Evolutionary conservation across 2,329 filamentous ascomycete genomes (phyloP), one percentile per base, ranked within the genome.

Genomic region (Podosphaera leucotricha): DNA sequence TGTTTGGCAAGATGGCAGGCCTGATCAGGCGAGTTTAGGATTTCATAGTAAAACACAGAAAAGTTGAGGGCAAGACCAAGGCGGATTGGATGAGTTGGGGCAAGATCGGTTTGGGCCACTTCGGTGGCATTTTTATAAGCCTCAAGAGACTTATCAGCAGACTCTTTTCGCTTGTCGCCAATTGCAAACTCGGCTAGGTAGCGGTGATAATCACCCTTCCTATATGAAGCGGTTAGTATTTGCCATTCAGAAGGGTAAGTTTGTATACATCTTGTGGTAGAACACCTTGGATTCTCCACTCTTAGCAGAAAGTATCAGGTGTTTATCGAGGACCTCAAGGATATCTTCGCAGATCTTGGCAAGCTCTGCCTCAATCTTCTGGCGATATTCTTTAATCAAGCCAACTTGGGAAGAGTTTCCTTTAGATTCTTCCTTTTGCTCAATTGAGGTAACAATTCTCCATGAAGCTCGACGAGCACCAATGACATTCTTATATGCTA

Each of bases 381-480:
- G 77, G 61, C 87, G 87, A 74, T 95, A 95, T 52, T 93, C 85
- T 64, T 82, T 81, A 70, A 95, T 95, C 66, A 82, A 85, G 57
- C 69, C 64, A 59, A 94, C 84, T 66, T 95, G 87, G 73, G 90
- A 87, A 61, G 92, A 84, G 55, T 80, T 84, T 62, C 87, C 87
- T 77, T 94, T 95, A 63, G 85, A 90, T 70, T 95, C 87, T 72
- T 95, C 87, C 79, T 95, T 95, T 69, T 95, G 87, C 72, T 95
- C 87, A 66, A 98, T 95, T 62, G 90, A 95, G 62, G 86, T 92
- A 68, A 98, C 92, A 68, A 98, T 95, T 69, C 87, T 79, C 87
- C 87, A 98, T 59, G 85, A 94, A 62, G 87, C 87, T 77, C 90
- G 87, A 66, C 87, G 80, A 62, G 90, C 92, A 60, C 90, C 87